Evolutionary conservation across 768 basidiomycete species (phyloP).

Genomic region (Rhizopogon roseolus): DNA sequence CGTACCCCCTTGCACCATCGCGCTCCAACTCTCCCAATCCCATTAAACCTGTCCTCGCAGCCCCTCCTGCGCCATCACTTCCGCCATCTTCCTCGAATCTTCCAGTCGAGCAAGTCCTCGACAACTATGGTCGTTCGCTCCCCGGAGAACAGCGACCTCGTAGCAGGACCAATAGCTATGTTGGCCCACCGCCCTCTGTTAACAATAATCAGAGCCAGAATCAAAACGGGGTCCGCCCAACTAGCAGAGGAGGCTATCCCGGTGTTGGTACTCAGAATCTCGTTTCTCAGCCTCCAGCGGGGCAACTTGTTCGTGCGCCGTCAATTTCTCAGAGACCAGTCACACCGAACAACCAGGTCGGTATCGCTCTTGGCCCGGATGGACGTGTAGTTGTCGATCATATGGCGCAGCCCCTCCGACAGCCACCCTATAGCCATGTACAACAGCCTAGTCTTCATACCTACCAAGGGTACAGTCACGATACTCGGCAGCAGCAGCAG

Average conservation of each 20-base stretch:
- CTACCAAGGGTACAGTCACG: conserved; percentile 13
- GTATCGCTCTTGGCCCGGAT: conserved; percentile 75
- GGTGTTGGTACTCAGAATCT: conserved; percentile 78
- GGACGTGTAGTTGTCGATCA: conserved; percentile 80
- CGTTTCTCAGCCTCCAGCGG: conserved; percentile 51
- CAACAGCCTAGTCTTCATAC: conserved; percentile 9
- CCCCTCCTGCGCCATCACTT: conserved; percentile 41
- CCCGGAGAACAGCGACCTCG: conserved; percentile 76
- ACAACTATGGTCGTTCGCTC: conserved; percentile 77
- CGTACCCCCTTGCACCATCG: conserved; percentile 60
- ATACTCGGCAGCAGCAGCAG: conserved; percentile 31
- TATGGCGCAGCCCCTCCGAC: conserved; percentile 48
- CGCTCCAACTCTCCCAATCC: conserved; percentile 72
- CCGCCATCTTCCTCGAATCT: conserved; percentile 39
- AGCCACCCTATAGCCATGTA: conserved; percentile 5
- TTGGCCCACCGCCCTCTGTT: conserved; percentile 26
- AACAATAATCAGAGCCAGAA: conserved; percentile 27
- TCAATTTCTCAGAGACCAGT: conserved; percentile 41
- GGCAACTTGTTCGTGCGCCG: conserved; percentile 8
- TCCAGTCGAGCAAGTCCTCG: conserved; percentile 69
- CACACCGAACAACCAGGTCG: conserved; percentile 75
- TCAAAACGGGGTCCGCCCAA: conserved; percentile 44
- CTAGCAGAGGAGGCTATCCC: conserved; percentile 63
- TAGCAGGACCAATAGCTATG: conserved; percentile 48
- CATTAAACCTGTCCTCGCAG: conserved; percentile 74